Evolutionary conservation across 306 rosid species (phyloP), one percentile per base, ranked within the genome.

Genomic region (Trifolium dubium): DNA sequence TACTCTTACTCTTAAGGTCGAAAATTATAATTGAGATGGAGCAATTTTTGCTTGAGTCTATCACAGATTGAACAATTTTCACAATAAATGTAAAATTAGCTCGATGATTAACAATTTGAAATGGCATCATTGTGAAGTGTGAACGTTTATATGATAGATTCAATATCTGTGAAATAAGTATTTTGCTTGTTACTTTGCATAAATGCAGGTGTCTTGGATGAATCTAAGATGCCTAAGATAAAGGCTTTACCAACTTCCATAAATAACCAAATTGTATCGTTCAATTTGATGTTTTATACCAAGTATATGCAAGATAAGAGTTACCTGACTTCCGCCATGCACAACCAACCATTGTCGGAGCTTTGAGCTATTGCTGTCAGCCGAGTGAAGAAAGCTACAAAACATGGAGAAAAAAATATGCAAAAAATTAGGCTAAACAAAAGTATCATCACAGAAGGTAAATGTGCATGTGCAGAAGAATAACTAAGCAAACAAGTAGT

Each of bases 321-420:
- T 85, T 73, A 93, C 98, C 98, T 85, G 74, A 93, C 75, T 83
- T 93, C 98, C 83, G 88, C 97, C 88, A 81, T 84, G 86, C 93
- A 89, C 81, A 93, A 40, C 97, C 81, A 93, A 40, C 97, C 98
- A 93, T 5, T 77, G 83, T 67, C 74, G 88, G 69, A 93, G 83
- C 88, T 85, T 91, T 39, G 90, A 86, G 74, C 81, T 93, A 58
- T 85, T 86, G 86, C 91, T 91, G 83, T 93, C 98, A 60, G 98
- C 90, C 8, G 98, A 96, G 56, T 93, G 97, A 61, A 83, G 88
- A 83, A 93, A 93, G 86, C 97, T 93, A 83, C 49, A 5, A 13
- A 17, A 28, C 15, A 56, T 10, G 10, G 44, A 40, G 44, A 8
- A 10, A 10, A 55, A 10, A 3, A 55, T 9, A 19, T 3, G 5